Conservation (phyloP, 2,329 filamentous ascomycete species). For the Arthrobotrys conoides region DNA sequence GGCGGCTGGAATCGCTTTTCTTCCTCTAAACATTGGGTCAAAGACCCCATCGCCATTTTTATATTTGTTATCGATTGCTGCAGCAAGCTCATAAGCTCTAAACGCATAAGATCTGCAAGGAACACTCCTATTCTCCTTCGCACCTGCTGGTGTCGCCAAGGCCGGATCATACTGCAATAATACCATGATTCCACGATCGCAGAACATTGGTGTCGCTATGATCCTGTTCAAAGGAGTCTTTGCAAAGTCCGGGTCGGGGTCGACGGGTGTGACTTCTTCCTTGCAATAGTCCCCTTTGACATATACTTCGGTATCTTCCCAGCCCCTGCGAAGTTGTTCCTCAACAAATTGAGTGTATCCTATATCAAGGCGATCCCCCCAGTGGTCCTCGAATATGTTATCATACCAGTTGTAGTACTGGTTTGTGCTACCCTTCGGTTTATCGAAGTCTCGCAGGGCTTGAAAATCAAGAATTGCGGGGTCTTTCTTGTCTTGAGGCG, state of each 20-base stretch:
- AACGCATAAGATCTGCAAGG: constrained; percentile 1
- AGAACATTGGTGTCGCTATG: constrained; percentile 35
- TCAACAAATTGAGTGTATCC: constrained; percentile 5
- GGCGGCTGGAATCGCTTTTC: constrained; percentile 1
- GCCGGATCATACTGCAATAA: constrained; percentile 39
- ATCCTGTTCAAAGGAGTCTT: neutral
- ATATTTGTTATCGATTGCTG: constrained; percentile 31
- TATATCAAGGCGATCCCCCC: constrained; percentile 16
- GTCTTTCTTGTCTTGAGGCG: neutral
- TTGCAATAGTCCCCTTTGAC: neutral
- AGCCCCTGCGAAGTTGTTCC: neutral
- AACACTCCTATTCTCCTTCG: neutral
- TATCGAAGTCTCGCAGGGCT: neutral
- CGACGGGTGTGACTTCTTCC: constrained; percentile 17
- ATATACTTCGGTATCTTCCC: neutral
- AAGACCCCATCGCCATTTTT: neutral
- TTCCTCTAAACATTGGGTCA: neutral
- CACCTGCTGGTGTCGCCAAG: neutral
- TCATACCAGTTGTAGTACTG: constrained; percentile 28
- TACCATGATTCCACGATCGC: constrained; percentile 25
- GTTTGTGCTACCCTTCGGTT: constrained; percentile 11
- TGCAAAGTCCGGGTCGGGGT: constrained; percentile 33
- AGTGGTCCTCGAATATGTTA: constrained; percentile 52
- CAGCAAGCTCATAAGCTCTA: constrained; percentile 8
- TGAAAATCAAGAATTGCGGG: neutral